Percentiles rank a stretch among this genome's conserved stretches.
Evolutionary conservation across 768 basidiomycete genomes (phyloP).

Genomic region (Cyclocybe aegerita): DNA sequence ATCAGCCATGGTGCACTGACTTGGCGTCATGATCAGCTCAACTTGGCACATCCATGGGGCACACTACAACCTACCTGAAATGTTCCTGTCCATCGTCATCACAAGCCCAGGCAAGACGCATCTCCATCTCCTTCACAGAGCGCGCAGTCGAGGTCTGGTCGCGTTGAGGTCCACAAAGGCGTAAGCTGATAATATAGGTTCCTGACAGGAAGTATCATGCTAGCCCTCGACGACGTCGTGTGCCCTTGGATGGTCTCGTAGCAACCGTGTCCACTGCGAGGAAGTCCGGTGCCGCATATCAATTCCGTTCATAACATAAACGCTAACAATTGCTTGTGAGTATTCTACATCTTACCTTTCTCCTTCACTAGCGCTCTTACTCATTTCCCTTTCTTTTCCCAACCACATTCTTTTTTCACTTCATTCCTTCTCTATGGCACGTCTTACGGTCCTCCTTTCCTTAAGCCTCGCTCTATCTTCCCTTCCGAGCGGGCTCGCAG

Average conservation of each 20-base stretch:
- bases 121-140: no score
- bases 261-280: conserved; percentile 14
- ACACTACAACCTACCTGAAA: no score
- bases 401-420: conserved; percentile 18
- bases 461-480: conserved; percentile 31
- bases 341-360: not conserved
- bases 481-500: conserved; percentile 40
- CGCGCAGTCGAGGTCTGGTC: no score
- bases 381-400: conserved; percentile 15
- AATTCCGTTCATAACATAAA: not conserved
- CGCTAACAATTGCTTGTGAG: not conserved
- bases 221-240: not conserved
- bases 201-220: not conserved
- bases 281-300: not conserved
- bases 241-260: conserved; percentile 19
- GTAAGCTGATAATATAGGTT: not conserved
- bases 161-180: not conserved
- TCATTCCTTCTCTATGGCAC: conserved; percentile 36
- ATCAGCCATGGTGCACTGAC: conserved; percentile 7
- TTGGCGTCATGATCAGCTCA: not conserved
- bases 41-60: no score
- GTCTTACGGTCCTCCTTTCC: conserved; percentile 31
- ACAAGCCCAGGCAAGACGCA: no score
- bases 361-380: conserved; percentile 9
- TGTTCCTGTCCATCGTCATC: no score